Evolutionary conservation across 2,329 filamentous ascomycete genomes (phyloP).

Genomic region (Colletotrichum destructivum): DNA sequence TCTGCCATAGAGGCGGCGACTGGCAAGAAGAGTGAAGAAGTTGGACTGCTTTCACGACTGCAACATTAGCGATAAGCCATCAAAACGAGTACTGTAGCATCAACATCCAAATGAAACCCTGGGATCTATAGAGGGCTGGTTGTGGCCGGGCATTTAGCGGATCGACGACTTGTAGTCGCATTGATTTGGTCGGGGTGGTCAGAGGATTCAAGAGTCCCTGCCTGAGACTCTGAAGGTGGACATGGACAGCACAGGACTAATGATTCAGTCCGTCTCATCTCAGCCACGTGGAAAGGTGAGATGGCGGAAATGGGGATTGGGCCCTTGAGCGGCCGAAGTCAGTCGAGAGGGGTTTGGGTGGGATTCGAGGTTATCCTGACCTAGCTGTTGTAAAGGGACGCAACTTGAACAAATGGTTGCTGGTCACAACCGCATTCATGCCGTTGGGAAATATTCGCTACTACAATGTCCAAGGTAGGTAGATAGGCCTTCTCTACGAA

Average conservation of each 20-base stretch:
- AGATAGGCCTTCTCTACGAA: not conserved
- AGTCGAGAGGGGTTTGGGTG: not conserved
- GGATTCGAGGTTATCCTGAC: conserved; percentile 3
- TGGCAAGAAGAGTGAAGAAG: not conserved
- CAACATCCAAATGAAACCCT: conserved; percentile 26
- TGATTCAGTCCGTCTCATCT: conserved; percentile 37
- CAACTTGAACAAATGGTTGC: not conserved
- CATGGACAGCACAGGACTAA: not conserved
- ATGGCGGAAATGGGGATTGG: conserved; percentile 28
- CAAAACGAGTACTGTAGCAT: not conserved
- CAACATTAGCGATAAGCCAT: not conserved
- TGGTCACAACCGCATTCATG: not conserved
- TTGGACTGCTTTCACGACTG: not conserved
- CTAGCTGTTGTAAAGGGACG: not conserved
- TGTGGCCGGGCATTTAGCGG: conserved; percentile 16
- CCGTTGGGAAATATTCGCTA: conserved; percentile 10
- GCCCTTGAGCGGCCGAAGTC: not conserved
- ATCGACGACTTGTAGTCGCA: conserved; percentile 23
- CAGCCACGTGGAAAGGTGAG: conserved; percentile 39
- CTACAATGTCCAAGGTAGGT: conserved; percentile 11
- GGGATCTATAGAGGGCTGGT: conserved; percentile 6
- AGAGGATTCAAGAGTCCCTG: conserved; percentile 35
- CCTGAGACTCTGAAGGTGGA: conserved; percentile 31
- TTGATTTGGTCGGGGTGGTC: conserved; percentile 26
- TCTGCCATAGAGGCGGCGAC: not conserved